phyloP scores from a whole-genome alignment of 768 basidiomycete genomes.

The Termitomyces sp. region DNA sequence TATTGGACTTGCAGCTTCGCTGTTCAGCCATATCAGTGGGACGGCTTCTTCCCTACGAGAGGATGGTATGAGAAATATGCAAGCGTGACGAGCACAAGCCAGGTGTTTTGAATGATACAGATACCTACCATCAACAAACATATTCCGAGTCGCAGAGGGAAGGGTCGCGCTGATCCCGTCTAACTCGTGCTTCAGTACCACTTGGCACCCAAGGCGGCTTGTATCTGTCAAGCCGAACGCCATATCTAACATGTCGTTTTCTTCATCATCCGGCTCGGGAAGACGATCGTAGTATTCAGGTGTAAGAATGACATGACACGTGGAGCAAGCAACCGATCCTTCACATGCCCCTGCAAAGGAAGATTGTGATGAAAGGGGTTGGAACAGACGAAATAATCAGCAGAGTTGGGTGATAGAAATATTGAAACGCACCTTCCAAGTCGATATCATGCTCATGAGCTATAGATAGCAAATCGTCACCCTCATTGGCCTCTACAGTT shows the following conservation, averaged over 20 bases:
- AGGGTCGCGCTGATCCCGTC: slow-evolving; percentile 83
- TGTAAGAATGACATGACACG: slow-evolving; percentile 89
- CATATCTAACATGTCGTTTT: slow-evolving; percentile 98
- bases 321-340: slow-evolving; percentile 94
- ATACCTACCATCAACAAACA: slow-evolving; percentile 88
- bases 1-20: background rate
- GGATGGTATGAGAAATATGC: background rate
- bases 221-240: slow-evolving; percentile 97
- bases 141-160: slow-evolving; percentile 90
- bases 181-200: slow-evolving; percentile 70
- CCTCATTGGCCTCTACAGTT: slow-evolving; percentile 89
- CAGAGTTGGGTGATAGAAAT: background rate
- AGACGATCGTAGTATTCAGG: slow-evolving; percentile 79
- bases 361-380: background rate
- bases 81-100: background rate
- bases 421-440: slow-evolving; percentile 68
- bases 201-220: slow-evolving; percentile 75
- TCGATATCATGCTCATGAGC: slow-evolving; percentile 97
- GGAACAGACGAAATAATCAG: background rate
- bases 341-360: slow-evolving; percentile 80
- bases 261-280: slow-evolving; percentile 93
- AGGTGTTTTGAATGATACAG: background rate
- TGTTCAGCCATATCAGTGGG: background rate
- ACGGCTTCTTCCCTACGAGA: background rate
- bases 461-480: slow-evolving; percentile 85